Conservation (phyloP, 139 green algal genomes). For the Asterochloris sp. region DNA sequence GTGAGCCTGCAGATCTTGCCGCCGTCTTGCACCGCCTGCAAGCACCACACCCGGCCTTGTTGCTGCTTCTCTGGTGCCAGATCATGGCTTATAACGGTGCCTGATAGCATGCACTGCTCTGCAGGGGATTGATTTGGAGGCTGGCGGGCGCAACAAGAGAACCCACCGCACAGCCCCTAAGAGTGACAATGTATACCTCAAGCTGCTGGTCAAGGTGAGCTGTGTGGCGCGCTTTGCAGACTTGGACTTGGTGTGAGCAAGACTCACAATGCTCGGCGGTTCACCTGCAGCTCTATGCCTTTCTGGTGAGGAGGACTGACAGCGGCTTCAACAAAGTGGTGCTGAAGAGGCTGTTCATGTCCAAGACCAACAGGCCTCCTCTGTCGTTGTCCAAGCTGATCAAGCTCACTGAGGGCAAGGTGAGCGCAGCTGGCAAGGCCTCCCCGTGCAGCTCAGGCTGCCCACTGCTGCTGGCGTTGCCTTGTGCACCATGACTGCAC, state of each 20-base stretch:
- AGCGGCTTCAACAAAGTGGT: conserved; percentile 98
- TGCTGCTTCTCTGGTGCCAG: too few species aligned
- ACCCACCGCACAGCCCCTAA: conserved; percentile 86
- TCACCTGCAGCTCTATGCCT: conserved; percentile 91
- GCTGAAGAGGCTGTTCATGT: conserved; percentile 96
- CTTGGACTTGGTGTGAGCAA: neutral
- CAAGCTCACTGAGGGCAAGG: conserved; percentile 93
- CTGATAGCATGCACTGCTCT: neutral
- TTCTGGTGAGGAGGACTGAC: conserved; percentile 92
- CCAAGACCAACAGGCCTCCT: conserved; percentile 90
- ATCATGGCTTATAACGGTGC: neutral
- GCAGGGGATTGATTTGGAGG: conserved; percentile 97
- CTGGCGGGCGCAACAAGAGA: conserved; percentile 95
- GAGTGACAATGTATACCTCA: conserved; percentile 98
- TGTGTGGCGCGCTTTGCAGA: neutral
- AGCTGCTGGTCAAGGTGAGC: conserved; percentile 97
- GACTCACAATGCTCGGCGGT: neutral
- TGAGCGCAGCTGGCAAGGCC: conserved; percentile 20
- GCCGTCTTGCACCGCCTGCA: too few species aligned
- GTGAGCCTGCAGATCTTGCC: too few species aligned
- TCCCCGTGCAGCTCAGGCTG: too few species aligned
- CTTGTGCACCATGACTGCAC: too few species aligned
- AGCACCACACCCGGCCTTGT: too few species aligned
- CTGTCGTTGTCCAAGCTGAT: conserved; percentile 92
- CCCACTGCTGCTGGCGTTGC: too few species aligned